Percentiles rank a stretch among this genome's conserved stretches.
These are phyloP conservation scores for Microsporum canis DNA, from an alignment of 2,329 filamentous ascomycete species.

Conservation along the genomic window DNA sequence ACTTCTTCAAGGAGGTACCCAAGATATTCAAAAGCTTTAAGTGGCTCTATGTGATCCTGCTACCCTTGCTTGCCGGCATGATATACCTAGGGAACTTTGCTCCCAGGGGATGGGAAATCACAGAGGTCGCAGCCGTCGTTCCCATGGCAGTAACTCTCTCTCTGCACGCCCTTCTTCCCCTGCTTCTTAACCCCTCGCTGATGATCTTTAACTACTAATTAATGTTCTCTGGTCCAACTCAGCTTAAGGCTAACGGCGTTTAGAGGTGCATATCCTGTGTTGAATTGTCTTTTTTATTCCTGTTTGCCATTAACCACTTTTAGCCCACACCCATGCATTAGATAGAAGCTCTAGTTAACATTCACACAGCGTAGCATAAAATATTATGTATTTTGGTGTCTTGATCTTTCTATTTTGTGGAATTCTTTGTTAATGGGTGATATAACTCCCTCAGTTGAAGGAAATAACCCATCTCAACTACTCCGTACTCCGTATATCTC, in stretches of 20 bases:
- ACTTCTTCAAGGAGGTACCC: slow-evolving; percentile 76
- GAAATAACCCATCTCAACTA: no score
- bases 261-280: not conserved
- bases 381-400: not conserved
- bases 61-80: slow-evolving; percentile 18
- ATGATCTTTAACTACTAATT: slow-evolving; percentile 18
- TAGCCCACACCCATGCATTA: not conserved
- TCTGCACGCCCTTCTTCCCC: slow-evolving; percentile 15
- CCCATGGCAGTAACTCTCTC: slow-evolving; percentile 15
- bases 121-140: slow-evolving; percentile 15
- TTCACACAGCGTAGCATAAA: not conserved
- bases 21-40: slow-evolving; percentile 71
- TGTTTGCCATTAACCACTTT: not conserved
- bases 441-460: no score
- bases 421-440: no score
- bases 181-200: slow-evolving; percentile 17
- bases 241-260: not conserved
- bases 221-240: not conserved
- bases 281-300: not conserved
- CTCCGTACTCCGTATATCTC: no score
- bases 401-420: not conserved
- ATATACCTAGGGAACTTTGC: slow-evolving; percentile 22
- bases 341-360: not conserved
- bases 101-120: slow-evolving; percentile 33
- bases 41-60: slow-evolving; percentile 45